Percentiles rank a stretch among this genome's conserved stretches.
phyloP scores from a whole-genome alignment of 805 yeast species.

The Ogataea wickerhamii region DNA sequence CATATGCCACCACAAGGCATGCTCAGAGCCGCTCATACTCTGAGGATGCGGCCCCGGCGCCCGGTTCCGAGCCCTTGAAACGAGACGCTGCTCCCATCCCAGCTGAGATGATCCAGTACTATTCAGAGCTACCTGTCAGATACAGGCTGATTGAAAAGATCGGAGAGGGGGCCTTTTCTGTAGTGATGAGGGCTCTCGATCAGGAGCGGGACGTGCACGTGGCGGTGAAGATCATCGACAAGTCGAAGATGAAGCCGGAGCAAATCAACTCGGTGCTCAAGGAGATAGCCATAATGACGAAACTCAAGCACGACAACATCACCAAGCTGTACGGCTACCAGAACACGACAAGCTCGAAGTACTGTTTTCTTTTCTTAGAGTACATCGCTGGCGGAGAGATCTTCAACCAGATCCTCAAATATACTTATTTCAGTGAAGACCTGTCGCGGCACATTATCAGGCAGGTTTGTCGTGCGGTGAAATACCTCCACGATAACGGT shows the following conservation, averaged over 20 bases:
- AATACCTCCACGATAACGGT: conserved; percentile 68
- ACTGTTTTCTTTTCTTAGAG: conserved; percentile 65
- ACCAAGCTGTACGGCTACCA: conserved; percentile 51
- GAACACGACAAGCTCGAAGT: conserved; percentile 42
- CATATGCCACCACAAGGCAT: not conserved
- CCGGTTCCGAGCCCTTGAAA: not conserved
- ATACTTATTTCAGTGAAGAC: conserved; percentile 72
- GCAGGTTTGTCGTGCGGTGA: conserved; percentile 68
- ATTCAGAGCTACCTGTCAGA: conserved; percentile 27
- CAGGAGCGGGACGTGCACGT: conserved; percentile 39
- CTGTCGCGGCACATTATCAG: conserved; percentile 67
- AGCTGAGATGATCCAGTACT: conserved; percentile 20
- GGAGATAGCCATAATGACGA: conserved; percentile 72
- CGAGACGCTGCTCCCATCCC: conserved; percentile 3
- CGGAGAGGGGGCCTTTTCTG: conserved; percentile 90
- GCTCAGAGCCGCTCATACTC: not conserved
- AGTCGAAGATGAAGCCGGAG: conserved; percentile 47
- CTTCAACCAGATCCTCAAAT: conserved; percentile 73
- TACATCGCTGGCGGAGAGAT: conserved; percentile 76
- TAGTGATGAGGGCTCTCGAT: conserved; percentile 71
- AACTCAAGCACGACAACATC: conserved; percentile 57
- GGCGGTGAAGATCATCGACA: conserved; percentile 76
- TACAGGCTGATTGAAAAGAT: conserved; percentile 34
- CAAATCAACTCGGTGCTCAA: conserved; percentile 58
- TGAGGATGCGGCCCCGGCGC: not conserved